phyloP scores from a whole-genome alignment of 768 basidiomycete species.

The Podaxis sp. region DNA sequence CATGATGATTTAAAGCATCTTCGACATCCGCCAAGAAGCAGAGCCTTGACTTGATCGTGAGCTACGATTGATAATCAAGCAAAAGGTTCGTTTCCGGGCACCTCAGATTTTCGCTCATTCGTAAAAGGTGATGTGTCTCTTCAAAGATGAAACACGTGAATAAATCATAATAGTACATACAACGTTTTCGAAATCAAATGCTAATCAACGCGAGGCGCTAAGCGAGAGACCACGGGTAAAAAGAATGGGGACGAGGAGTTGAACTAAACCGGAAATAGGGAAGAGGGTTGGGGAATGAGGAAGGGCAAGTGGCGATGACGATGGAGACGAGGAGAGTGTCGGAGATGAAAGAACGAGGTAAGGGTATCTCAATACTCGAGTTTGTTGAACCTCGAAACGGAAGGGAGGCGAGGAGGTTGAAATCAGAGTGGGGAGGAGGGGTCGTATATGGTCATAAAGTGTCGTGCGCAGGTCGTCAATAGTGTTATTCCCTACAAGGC shows the following conservation, averaged over 20 bases:
- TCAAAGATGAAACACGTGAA: neutral
- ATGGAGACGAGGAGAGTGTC: neutral
- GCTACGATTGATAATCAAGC: too few species aligned
- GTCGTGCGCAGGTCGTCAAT: too few species aligned
- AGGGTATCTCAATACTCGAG: neutral
- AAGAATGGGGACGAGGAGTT: neutral
- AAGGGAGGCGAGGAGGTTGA: neutral
- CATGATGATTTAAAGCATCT: too few species aligned
- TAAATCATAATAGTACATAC: neutral
- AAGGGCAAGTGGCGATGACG: neutral
- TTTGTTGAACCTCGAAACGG: neutral
- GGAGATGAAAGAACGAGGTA: neutral
- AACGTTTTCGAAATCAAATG: neutral
- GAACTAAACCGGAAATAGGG: neutral
- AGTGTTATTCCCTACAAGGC: too few species aligned
- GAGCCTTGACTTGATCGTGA: too few species aligned
- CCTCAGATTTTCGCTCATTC: too few species aligned
- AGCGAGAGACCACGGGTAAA: neutral
- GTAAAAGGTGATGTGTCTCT: too few species aligned
- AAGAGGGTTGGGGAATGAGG: neutral
- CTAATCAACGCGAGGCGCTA: neutral
- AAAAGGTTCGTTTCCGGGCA: too few species aligned
- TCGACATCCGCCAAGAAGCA: too few species aligned
- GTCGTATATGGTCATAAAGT: too few species aligned
- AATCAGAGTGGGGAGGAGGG: too few species aligned